Evolutionary conservation across 352 stramenopile genomes (phyloP), one percentile per base, ranked within the genome.

Genomic region (Phytophthora parvispora): DNA sequence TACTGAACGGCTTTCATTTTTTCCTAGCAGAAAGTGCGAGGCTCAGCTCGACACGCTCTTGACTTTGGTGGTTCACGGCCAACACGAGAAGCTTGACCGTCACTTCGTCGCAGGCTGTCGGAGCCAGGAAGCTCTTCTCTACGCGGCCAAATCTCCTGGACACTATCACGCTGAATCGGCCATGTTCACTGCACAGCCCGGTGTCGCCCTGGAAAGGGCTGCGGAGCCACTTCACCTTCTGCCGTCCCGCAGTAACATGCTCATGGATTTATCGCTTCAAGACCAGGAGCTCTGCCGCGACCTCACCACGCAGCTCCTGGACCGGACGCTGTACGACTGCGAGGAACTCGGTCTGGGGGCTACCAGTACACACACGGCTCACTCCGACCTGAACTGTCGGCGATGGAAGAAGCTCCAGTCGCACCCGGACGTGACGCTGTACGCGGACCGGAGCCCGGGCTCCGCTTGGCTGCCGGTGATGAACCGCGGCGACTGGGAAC

Each of bases 391-490:
- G 22, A 53, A 62, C 31, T 24, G 13, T 29, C 45, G 20, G 8
- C 63, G 63, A 16, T 76, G 63, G 63, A 72, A 72, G 52, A 76
- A 69, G 42, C 63, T 76, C 15, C 68, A 72, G 63, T 66, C 68
- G 4, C 50, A 72, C 36, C 27, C 57, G 18, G 51, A 72, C 22
- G 45, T 76, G 32, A 72, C 68, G n/a, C 34, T 76, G 36, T 76
- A 72, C 29, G 52, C 51, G n/a, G 62, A 76, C 48, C 63, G 56
- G 29, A 64, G 15, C 6, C 50, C 68, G 5, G 50, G 55, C n/a
- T 31, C 47, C 28, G 52, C 57, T 31, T 76, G 63, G 63, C 57
- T 72, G 12, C 56, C 63, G 15, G 68, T 51, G 4, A 69, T 76
- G 54, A 60, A 52, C 36, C 68, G 68, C 24, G 56, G 9, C 15